Base-by-base conservation (phyloP, 768 basidiomycete genomes). In the Tricholoma hemisulphureum region DNA sequence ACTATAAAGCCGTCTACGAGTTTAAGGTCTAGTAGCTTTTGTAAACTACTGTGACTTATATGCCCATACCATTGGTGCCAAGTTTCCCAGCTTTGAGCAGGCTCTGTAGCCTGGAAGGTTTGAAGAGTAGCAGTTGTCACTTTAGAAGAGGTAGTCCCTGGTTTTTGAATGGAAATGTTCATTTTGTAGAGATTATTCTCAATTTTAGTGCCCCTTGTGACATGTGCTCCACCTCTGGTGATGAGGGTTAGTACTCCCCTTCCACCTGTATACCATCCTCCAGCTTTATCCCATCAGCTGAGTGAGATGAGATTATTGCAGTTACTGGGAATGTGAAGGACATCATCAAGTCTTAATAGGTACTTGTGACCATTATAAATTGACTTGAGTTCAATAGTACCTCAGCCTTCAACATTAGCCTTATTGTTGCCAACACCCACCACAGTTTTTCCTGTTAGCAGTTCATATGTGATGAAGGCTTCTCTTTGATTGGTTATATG, bases 1-100 rank as follows among this genome's bases (percentile, higher is more conserved):
- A 57, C 50, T 8, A 23, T 51, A 26, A 57, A 52, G 48, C 56
- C 56, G n/a, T 57, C 48, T 13, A 57, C 56, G 9, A 57, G 14
- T 14, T 50, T 31, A 6, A 21, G 23, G 4, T 56, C 55, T 5
- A 56, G 48, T 31, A 56, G 11, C n/a, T 24, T 3, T 29, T 56
- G 45, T 10, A 56, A 20, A 16, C 55, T 14, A 23, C 45, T 56
- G 32, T 57, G 52, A 6, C 56, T 32, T 1, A 57, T 23, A 41
- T 57, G 56, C 18, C 50, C 48, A 43, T 31, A 57, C 39, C 50
- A 2, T 49, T 34, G 20, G 21, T 57, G 56, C 56, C 56, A 51
- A 10, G 49, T 50, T 29, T 46, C 45, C 45, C 45, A 46, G 14
- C 18, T 50, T 14, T 50, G 49, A 20, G 49, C 14, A 20, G 52